Evolutionary conservation across 345 rosid genomes (phyloP), one percentile per base, ranked within the genome.

Genomic region (Physaria fendleri): DNA sequence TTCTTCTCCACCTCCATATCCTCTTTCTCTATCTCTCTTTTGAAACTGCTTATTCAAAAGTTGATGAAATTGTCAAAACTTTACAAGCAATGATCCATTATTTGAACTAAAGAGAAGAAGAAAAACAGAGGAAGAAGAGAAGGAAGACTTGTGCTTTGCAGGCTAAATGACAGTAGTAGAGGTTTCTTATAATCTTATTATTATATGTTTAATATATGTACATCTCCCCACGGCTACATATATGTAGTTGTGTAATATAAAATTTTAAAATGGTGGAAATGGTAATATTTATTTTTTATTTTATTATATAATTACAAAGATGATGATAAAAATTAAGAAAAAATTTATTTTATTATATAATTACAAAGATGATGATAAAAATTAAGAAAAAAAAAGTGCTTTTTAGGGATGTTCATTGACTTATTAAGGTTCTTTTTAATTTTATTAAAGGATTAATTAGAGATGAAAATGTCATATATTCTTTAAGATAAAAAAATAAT

Each of bases 1-100:
- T 64, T 43, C 63, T 64, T 64, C 64, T 55, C 72, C 78, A 78
- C n/a, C 66, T 72, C 77, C 77, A 76, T 76, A 51, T 35, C 21
- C 35, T 55, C 24, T 51, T 16, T 24, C 22, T 30, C 6, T 40
- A 35, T 63, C 16, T 25, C 21, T 6, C 21, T 13, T 7, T 27
- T 1, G 13, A 28, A 69, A 52, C 5, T 13, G 49, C 4, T 34
- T 34, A 46, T 51, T 68, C 5, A 37, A 44, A 23, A 54, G 4
- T 39, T 25, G 7, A 17, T 48, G 21, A 37, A 47, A 14, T 21
- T 40, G n/a, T 55, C 47, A 35, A 46, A 53, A 16, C 9, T 61
- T 52, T 16, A 44, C 28, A 60, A 59, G 67, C 62, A 51, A 34
- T 54, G 42, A 61, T 53, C 17, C 67, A 43, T 61, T n/a, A 61